Percentiles rank a stretch among this genome's conserved stretches.
These are phyloP conservation scores for Eruca vesicaria DNA, from an alignment of 441 rosid genomes.

Conservation along the genomic window DNA sequence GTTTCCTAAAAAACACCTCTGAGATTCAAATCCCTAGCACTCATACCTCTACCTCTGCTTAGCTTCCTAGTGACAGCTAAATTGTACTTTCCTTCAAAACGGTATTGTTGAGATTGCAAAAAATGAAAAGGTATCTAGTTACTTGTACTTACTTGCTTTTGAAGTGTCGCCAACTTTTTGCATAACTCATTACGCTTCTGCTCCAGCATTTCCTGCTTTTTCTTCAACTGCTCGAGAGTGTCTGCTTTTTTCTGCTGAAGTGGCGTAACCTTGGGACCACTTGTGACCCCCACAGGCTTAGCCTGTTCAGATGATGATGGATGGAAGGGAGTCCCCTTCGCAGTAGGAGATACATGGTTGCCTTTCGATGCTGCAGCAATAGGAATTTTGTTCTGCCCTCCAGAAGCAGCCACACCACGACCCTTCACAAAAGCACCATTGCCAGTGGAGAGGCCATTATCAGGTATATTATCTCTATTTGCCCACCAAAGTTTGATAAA, in stretches of 20 bases:
- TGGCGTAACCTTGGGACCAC: slow-evolving; percentile 58
- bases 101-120: not conserved
- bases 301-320: slow-evolving; percentile 48
- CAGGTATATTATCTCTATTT: slow-evolving; percentile 86
- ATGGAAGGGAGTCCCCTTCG: slow-evolving; percentile 42
- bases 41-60: slow-evolving; percentile 1
- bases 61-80: slow-evolving; percentile 5
- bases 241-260: slow-evolving; percentile 81
- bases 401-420: slow-evolving; percentile 41
- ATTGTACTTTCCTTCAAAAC: not conserved
- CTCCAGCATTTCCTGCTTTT: slow-evolving; percentile 89
- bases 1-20: not conserved
- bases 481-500: slow-evolving; percentile 99
- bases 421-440: slow-evolving; percentile 43
- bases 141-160: slow-evolving; percentile 65
- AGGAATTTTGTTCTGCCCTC: slow-evolving; percentile 42
- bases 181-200: slow-evolving; percentile 82
- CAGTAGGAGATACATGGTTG: slow-evolving; percentile 41
- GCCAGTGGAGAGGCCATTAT: slow-evolving; percentile 51
- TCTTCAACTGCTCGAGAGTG: slow-evolving; percentile 70
- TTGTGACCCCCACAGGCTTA: slow-evolving; percentile 42
- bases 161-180: slow-evolving; percentile 67
- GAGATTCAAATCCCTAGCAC: not conserved
- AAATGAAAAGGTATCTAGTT: slow-evolving; percentile 5
- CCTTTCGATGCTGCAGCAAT: slow-evolving; percentile 52